phyloP scores from a whole-genome alignment of 305 asterid species.

The Fraxinus sp. region DNA sequence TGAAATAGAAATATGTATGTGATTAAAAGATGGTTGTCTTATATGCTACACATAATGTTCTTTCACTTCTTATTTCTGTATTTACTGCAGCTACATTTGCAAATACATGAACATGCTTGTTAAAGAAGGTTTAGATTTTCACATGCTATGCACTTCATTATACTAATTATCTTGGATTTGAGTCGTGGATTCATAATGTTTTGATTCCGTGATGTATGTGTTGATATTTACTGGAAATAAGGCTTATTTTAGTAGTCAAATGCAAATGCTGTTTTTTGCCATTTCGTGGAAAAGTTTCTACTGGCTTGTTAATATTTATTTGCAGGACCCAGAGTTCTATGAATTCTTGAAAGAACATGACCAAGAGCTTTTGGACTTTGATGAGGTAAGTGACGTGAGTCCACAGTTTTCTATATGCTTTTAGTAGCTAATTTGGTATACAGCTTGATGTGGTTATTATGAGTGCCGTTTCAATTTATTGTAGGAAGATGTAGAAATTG shows the following conservation, averaged over 20 bases:
- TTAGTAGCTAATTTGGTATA: slow-evolving; percentile 10
- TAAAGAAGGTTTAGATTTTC: neutral
- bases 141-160: neutral
- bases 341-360: slow-evolving; percentile 84
- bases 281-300: neutral
- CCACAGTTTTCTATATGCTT: neutral
- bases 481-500: slow-evolving; percentile 55
- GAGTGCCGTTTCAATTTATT: slow-evolving; percentile 22
- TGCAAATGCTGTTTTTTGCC: neutral
- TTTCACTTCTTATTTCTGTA: neutral
- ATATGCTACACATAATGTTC: neutral
- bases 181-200: neutral
- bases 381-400: slow-evolving; percentile 69
- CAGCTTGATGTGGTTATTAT: slow-evolving; percentile 13
- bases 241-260: neutral
- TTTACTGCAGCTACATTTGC: neutral
- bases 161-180: neutral
- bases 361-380: slow-evolving; percentile 75
- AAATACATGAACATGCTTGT: neutral
- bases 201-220: neutral
- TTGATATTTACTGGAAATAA: neutral
- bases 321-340: slow-evolving; percentile 88
- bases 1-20: neutral
- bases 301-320: slow-evolving; percentile 19
- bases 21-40: neutral